A percentile compares a stretch with the other conserved stretches of the same genome.
Evolutionary conservation across 2,329 filamentous ascomycete genomes (phyloP).

Genomic region (Fusarium aywerte): DNA sequence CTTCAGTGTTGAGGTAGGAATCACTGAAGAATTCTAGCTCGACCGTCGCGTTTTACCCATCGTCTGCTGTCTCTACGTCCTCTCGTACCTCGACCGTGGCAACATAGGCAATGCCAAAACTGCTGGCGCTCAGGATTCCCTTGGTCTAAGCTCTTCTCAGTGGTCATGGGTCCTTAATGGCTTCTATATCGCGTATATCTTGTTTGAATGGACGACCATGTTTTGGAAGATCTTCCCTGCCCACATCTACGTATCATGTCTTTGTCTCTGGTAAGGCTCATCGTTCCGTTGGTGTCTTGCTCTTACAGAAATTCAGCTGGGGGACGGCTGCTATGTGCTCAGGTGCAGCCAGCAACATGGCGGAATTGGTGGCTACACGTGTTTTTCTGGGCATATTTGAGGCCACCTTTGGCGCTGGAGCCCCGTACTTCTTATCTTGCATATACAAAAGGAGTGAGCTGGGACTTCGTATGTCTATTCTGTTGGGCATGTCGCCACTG

Average conservation of each 20-base stretch:
- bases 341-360: slow-evolving; percentile 16
- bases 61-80: slow-evolving; percentile 36
- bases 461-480: slow-evolving; percentile 16
- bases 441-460: slow-evolving; percentile 29
- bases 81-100: slow-evolving; percentile 37
- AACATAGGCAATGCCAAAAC: slow-evolving; percentile 42
- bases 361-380: slow-evolving; percentile 12
- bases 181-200: slow-evolving; percentile 35
- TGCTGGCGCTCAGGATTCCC: slow-evolving; percentile 25
- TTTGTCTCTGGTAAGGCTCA: slow-evolving; percentile 25
- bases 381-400: slow-evolving; percentile 29
- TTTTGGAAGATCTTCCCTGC: slow-evolving; percentile 39
- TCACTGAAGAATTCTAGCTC: background rate
- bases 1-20: rapidly evolving
- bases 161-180: slow-evolving; percentile 41
- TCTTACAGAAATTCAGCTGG: slow-evolving; percentile 1
- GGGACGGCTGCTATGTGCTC: slow-evolving; percentile 36
- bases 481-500: slow-evolving; percentile 27
- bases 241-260: slow-evolving; percentile 16
- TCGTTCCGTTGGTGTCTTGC: rapidly evolving
- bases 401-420: slow-evolving; percentile 34
- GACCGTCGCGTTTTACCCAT: slow-evolving; percentile 32
- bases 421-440: slow-evolving; percentile 32
- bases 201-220: slow-evolving; percentile 39
- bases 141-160: slow-evolving; percentile 13